These are phyloP conservation scores for Teunomyces kruisii DNA, from an alignment of 805 yeast genomes.

Conservation along the genomic window DNA sequence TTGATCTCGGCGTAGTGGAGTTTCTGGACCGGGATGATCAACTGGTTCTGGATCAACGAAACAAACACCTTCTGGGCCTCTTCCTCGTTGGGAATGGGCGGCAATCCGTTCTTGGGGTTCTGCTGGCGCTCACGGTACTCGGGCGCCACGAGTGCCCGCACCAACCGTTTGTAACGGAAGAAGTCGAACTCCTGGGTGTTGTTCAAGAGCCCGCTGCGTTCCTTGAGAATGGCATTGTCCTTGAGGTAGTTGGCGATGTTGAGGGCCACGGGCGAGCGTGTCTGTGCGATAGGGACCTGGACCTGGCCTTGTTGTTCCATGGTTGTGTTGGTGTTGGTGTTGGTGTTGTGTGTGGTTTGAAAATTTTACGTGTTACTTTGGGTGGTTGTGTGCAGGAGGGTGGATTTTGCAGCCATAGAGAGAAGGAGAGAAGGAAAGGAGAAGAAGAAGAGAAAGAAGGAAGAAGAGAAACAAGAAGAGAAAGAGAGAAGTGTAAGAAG, in stretches of 20 bases:
- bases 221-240: constrained; percentile 65
- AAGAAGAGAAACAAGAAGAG: no score
- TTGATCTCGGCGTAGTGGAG: constrained; percentile 67
- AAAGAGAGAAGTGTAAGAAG: no score
- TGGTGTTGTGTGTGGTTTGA: neutral
- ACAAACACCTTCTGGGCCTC: constrained; percentile 66
- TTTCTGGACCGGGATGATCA: constrained; percentile 75
- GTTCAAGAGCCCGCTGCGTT: constrained; percentile 76
- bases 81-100: constrained; percentile 45
- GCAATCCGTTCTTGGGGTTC: constrained; percentile 44
- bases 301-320: constrained; percentile 6
- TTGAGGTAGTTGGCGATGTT: constrained; percentile 74
- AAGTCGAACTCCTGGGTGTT: constrained; percentile 71
- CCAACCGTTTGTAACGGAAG: constrained; percentile 82
- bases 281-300: constrained; percentile 14
- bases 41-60: constrained; percentile 65
- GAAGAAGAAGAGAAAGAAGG: no score
- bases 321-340: neutral
- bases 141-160: constrained; percentile 71
- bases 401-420: no score
- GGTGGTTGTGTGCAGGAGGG: constrained; percentile 1
- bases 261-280: constrained; percentile 53
- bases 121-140: constrained; percentile 60
- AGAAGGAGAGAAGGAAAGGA: no score
- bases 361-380: constrained; percentile 9